Evolutionary conservation across 1,284 basidiomycete genomes (phyloP).

Genomic region (Mrakiaceae sp.): DNA sequence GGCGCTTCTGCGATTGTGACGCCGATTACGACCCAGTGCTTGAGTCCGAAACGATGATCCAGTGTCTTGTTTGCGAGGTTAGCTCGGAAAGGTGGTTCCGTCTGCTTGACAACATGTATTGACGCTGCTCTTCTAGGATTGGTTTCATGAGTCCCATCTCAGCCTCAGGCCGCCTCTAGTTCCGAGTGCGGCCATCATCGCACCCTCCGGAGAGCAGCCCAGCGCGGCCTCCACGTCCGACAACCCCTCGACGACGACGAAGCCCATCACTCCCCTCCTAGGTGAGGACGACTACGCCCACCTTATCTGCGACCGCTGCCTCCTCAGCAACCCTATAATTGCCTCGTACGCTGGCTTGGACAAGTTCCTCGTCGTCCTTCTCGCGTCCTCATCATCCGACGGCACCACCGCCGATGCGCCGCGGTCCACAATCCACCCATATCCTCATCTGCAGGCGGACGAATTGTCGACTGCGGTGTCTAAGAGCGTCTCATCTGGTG

Average conservation of each 20-base stretch:
- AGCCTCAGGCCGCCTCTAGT: conserved; percentile 1
- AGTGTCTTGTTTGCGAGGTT: conserved; percentile 9
- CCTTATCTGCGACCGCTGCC: conserved; percentile 10
- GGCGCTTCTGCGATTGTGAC: conserved; percentile 3
- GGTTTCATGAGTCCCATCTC: conserved; percentile 11
- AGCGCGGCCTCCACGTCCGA: not conserved
- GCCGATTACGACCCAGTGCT: not conserved
- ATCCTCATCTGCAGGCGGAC: too few species aligned
- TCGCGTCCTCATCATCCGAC: not conserved
- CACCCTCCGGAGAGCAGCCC: not conserved
- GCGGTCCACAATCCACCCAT: too few species aligned
- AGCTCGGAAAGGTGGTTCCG: not conserved
- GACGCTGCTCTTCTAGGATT: not conserved
- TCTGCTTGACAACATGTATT: not conserved
- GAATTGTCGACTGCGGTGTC: too few species aligned
- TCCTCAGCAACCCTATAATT: not conserved
- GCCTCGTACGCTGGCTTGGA: too few species aligned
- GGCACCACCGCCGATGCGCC: too few species aligned
- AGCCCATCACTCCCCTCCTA: not conserved
- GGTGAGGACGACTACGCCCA: conserved; percentile 5
- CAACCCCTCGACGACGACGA: not conserved
- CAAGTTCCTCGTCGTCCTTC: not conserved
- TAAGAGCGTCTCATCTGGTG: too few species aligned
- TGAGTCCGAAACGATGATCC: conserved; percentile 7
- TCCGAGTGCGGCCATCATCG: not conserved